Conservation (phyloP, 441 rosid genomes). For the Croton laevigatus region DNA sequence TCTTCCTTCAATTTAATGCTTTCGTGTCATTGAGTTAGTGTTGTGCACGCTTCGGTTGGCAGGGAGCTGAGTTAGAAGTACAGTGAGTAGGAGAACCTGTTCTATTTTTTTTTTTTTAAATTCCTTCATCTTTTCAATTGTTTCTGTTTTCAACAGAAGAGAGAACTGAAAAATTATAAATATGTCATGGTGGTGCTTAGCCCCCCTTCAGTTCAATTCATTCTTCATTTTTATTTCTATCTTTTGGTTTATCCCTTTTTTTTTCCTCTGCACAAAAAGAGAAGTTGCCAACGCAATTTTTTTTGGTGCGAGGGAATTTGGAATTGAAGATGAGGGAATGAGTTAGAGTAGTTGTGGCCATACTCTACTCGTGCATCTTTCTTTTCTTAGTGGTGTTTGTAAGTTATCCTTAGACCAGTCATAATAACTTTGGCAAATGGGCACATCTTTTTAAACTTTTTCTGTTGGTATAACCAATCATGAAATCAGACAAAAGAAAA, state of each 20-base stretch:
- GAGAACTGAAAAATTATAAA: constrained; percentile 33
- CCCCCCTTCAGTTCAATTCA: constrained; percentile 24
- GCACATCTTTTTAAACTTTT: neutral
- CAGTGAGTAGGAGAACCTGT: constrained; percentile 38
- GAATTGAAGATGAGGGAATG: neutral
- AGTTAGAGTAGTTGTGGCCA: neutral
- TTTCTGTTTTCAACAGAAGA: constrained; percentile 16
- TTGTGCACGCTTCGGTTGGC: constrained; percentile 28
- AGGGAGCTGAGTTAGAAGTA: constrained; percentile 34
- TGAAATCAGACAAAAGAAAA: neutral
- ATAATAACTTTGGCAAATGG: too few species aligned
- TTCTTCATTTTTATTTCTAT: constrained; percentile 6
- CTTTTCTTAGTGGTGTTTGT: neutral
- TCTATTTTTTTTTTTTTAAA: constrained; percentile 2
- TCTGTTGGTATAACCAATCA: neutral
- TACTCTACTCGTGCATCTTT: neutral
- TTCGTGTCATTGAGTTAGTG: constrained; percentile 18
- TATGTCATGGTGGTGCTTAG: constrained; percentile 33
- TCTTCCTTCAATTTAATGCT: constrained; percentile 7
- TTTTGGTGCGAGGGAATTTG: constrained; percentile 29
- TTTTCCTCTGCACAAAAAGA: neutral
- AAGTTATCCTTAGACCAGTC: too few species aligned
- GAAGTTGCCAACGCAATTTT: constrained; percentile 16
- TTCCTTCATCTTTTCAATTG: neutral
- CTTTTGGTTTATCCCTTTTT: neutral